phyloP scores from a whole-genome alignment of 306 rosid species.

The Geum urbanum region DNA sequence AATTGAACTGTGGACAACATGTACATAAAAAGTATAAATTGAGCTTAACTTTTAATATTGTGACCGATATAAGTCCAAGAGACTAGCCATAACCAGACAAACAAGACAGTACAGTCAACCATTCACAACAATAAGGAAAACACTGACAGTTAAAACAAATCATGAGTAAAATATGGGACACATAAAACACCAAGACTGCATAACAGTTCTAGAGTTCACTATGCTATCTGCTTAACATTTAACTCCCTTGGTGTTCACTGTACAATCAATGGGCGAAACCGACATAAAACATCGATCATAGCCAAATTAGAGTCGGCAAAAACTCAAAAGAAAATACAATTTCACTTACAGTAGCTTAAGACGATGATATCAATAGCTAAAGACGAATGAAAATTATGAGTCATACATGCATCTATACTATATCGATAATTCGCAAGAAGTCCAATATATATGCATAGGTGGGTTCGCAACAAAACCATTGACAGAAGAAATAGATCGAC shows the following conservation, averaged over 20 bases:
- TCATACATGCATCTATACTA: too few species aligned
- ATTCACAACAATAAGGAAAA: constrained; percentile 11
- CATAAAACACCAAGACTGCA: not conserved
- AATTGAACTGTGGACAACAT: too few species aligned
- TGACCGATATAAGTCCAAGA: too few species aligned
- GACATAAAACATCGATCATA: constrained; percentile 3
- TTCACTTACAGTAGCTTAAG: constrained; percentile 31
- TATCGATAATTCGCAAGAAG: too few species aligned
- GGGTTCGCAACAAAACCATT: too few species aligned
- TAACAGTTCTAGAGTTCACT: constrained; percentile 1
- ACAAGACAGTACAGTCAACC: constrained; percentile 13
- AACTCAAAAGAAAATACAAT: not conserved
- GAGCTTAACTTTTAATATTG: too few species aligned
- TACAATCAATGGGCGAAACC: constrained; percentile 8
- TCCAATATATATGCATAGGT: too few species aligned
- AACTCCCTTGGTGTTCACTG: constrained; percentile 64
- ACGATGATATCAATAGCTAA: too few species aligned
- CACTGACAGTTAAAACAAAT: not conserved
- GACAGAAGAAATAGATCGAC: too few species aligned
- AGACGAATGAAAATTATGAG: too few species aligned
- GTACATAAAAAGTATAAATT: too few species aligned
- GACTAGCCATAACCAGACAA: not conserved
- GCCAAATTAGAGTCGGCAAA: not conserved
- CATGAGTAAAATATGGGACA: not conserved
- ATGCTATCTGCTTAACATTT: not conserved